phyloP scores from a whole-genome alignment of 2,329 filamentous ascomycete species.

The Diatrype stigma region DNA sequence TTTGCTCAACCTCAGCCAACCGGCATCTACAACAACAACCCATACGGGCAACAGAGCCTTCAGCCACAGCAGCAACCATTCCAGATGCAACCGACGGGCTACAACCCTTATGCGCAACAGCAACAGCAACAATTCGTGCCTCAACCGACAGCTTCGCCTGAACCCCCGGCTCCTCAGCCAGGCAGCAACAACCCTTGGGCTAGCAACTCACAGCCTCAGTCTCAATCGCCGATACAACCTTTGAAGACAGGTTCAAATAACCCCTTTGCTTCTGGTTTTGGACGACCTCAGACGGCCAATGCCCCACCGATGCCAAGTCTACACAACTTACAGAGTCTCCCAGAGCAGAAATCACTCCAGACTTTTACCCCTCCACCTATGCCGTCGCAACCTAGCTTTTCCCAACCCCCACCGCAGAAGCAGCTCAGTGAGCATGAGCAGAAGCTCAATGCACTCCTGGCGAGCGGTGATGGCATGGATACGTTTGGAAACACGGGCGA shows the following conservation, averaged over 20 bases:
- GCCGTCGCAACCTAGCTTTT: slow-evolving; percentile 38
- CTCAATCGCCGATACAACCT: slow-evolving; percentile 65
- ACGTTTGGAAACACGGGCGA: slow-evolving; percentile 98
- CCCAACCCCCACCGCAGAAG: slow-evolving; percentile 43
- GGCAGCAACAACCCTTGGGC: slow-evolving; percentile 97
- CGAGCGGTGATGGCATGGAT: slow-evolving; percentile 87
- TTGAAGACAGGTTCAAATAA: slow-evolving; percentile 96
- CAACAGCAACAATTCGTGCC: slow-evolving; percentile 44
- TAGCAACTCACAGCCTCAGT: slow-evolving; percentile 49
- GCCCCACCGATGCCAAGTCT: slow-evolving; percentile 64
- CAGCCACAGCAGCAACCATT: slow-evolving; percentile 32
- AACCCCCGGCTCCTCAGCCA: slow-evolving; percentile 62
- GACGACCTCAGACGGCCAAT: slow-evolving; percentile 54
- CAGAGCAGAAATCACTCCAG: slow-evolving; percentile 78
- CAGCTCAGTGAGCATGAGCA: slow-evolving; percentile 62
- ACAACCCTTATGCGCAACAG: slow-evolving; percentile 51
- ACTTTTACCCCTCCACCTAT: slow-evolving; percentile 34
- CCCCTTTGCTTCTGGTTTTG: slow-evolving; percentile 79
- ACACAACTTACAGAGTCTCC: slow-evolving; percentile 54
- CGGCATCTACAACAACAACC: slow-evolving; percentile 59
- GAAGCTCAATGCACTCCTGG: slow-evolving; percentile 80
- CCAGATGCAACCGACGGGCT: slow-evolving; percentile 50
- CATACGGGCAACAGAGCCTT: slow-evolving; percentile 50
- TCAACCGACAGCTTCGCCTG: slow-evolving; percentile 44
- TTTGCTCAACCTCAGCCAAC: slow-evolving; percentile 64